A percentile compares a stretch with the other conserved stretches of the same genome.
These are phyloP conservation scores for Russula sp. DNA, from an alignment of 768 basidiomycete genomes.

Conservation along the genomic window DNA sequence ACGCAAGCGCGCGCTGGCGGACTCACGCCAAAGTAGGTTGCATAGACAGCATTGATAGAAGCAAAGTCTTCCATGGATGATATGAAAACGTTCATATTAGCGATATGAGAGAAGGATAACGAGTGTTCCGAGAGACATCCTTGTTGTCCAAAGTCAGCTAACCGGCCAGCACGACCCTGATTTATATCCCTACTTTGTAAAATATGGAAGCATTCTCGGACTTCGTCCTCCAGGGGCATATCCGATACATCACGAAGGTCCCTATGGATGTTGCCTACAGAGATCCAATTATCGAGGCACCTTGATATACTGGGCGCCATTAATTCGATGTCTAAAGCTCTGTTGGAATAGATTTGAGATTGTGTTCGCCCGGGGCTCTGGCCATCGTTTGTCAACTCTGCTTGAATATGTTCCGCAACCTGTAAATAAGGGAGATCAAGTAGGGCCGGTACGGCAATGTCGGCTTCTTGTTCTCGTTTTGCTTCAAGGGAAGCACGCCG, in stretches of 20 bases:
- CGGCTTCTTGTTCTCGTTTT: conserved; percentile 42
- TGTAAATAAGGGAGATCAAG: conserved; percentile 46
- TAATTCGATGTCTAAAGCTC: conserved; percentile 6
- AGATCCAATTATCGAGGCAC: conserved; percentile 62
- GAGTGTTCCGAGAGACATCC: conserved; percentile 50
- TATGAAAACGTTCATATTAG: conserved; percentile 80
- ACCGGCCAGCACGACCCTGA: neutral
- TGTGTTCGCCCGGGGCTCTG: neutral
- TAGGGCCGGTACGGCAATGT: conserved; percentile 47
- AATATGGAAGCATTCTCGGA: conserved; percentile 60
- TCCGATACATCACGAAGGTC: conserved; percentile 26
- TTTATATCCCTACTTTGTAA: conserved; percentile 52
- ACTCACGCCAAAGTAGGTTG: conserved; percentile 79
- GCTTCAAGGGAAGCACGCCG: conserved; percentile 59
- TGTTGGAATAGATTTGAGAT: conserved; percentile 15
- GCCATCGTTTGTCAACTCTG: neutral
- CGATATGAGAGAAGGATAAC: conserved; percentile 55
- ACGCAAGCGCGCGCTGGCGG: conserved; percentile 97
- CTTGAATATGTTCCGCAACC: conserved; percentile 20
- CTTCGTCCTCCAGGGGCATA: conserved; percentile 64
- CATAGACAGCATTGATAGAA: conserved; percentile 73
- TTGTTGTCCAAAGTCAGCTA: conserved; percentile 35
- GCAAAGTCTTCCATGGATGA: conserved; percentile 80
- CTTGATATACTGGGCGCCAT: conserved; percentile 31
- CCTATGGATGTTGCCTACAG: conserved; percentile 55